Base-by-base conservation (phyloP, 2,329 filamentous ascomycete genomes). In the Pseudogymnoascus sp. region DNA sequence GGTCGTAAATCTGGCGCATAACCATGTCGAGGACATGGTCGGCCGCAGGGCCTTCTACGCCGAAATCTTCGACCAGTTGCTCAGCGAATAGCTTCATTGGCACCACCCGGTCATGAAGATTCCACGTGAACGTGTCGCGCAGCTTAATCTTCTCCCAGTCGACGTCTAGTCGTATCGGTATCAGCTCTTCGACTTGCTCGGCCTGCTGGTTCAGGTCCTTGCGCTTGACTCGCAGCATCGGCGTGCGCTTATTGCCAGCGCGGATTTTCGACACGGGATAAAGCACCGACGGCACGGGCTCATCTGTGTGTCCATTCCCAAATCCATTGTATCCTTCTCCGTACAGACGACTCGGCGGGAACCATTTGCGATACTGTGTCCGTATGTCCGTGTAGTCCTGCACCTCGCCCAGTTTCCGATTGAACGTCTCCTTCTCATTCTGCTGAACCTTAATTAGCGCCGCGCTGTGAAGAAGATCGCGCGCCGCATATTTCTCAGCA, bases 111-210 rank as follows among this genome's bases (percentile, higher is more conserved):
- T 99, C 94, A 77, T 97, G 91, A 37, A 97, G 81, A 75, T 99
- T 99, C 92, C 93, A 99, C 2, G 94, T 97, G 69, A 99, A 97
- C 0, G 94, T 97, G 75, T 99, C 94, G 74, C 94, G 89, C 65
- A 99, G 81, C 76, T 94, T 94, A 70, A 97, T 85, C 78, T 96
- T 96, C 68, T 97, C 93, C 83, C 90, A 90, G 71, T 99, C 94
- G 60, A 97, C 90, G 70, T 99, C 94, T 62, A 99, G 78, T 59
- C 94, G 85, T 67, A 99, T 84, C 2, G 94, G 94, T 1, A 97
- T 90, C 62, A 99, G 79, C 72, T 97, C 91, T 74, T 99, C 94
- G 62, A 91, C 82, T 72, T 93, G 89, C 69, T 97, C 93, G 23
- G 91, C 91, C 77, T 97, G 94, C 68, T 87, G 84, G 66, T 85